Conservation (phyloP, 2,329 filamentous ascomycete genomes). For the Aureobasidium pullulans region DNA sequence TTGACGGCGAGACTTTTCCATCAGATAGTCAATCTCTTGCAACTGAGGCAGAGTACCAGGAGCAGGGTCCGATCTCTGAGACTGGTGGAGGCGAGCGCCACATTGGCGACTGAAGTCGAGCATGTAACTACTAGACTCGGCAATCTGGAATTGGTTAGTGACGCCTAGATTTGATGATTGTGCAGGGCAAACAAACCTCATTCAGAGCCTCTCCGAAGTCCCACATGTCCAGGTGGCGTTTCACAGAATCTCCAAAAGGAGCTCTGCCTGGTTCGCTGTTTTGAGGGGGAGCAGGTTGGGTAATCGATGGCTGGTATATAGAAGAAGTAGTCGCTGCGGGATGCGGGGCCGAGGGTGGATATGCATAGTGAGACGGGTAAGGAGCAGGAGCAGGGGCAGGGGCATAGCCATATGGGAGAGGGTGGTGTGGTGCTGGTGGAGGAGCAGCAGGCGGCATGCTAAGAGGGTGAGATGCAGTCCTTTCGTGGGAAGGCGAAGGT, state of each 20-base stretch:
- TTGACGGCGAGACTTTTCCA: slow-evolving; percentile 38
- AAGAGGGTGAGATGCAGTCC: slow-evolving; percentile 28
- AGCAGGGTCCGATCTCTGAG: slow-evolving; percentile 39
- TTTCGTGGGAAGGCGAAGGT: slow-evolving; percentile 31
- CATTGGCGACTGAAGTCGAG: slow-evolving; percentile 45
- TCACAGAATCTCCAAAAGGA: slow-evolving; percentile 45
- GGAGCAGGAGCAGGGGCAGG: slow-evolving; percentile 23
- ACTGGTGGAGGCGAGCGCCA: slow-evolving; percentile 43
- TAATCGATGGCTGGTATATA: slow-evolving; percentile 35
- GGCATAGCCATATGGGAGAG: slow-evolving; percentile 31
- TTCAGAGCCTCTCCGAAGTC: slow-evolving; percentile 50
- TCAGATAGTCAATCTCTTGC: slow-evolving; percentile 46
- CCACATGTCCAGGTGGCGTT: slow-evolving; percentile 56
- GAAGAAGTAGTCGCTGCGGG: slow-evolving; percentile 28
- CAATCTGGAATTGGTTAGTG: slow-evolving; percentile 30
- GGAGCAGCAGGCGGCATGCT: slow-evolving; percentile 33
- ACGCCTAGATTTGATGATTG: not conserved
- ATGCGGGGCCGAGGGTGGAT: slow-evolving; percentile 29
- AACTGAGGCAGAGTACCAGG: slow-evolving; percentile 43
- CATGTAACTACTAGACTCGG: slow-evolving; percentile 36
- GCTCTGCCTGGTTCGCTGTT: slow-evolving; percentile 20
- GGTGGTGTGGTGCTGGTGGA: slow-evolving; percentile 27
- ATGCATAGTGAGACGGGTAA: slow-evolving; percentile 30
- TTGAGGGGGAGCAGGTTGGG: slow-evolving; percentile 28
- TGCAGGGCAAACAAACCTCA: slow-evolving; percentile 32